phyloP scores from a whole-genome alignment of 2,329 filamentous ascomycete species.

The Pseudocercospora vitis region DNA sequence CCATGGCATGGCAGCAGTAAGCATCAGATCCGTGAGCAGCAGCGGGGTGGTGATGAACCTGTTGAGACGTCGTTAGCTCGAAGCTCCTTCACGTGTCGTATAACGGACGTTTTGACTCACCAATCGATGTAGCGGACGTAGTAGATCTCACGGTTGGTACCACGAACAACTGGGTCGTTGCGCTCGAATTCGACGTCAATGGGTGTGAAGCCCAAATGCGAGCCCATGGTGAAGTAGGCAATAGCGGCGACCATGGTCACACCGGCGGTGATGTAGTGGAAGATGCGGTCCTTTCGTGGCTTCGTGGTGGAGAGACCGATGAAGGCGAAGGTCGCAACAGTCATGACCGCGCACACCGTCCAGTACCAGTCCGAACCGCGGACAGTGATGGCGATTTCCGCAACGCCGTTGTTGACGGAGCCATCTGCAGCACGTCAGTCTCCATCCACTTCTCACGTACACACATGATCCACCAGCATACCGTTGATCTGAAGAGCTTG shows the following conservation, averaged over 20 bases:
- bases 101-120: constrained; percentile 32
- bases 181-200: constrained; percentile 62
- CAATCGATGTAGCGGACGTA: constrained; percentile 67
- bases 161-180: constrained; percentile 46
- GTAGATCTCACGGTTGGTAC: constrained; percentile 62
- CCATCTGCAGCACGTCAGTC: constrained; percentile 35
- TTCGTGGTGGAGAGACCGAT: constrained; percentile 55
- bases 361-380: constrained; percentile 65
- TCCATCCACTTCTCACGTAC: neutral
- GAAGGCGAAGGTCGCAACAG: constrained; percentile 54
- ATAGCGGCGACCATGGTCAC: constrained; percentile 61
- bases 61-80: constrained; percentile 26
- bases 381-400: constrained; percentile 58
- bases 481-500: constrained; percentile 50
- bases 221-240: constrained; percentile 67
- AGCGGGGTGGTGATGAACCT: constrained; percentile 62
- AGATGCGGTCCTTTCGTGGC: constrained; percentile 57
- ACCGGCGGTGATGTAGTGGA: constrained; percentile 63
- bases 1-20: constrained; percentile 65
- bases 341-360: constrained; percentile 62
- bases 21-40: constrained; percentile 60
- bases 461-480: constrained; percentile 20
- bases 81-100: too few species aligned
- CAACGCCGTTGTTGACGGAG: constrained; percentile 45
- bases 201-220: constrained; percentile 63